Conservation (phyloP, 2,329 filamentous ascomycete species). For the Hymenotorrendiella dingleyae region DNA sequence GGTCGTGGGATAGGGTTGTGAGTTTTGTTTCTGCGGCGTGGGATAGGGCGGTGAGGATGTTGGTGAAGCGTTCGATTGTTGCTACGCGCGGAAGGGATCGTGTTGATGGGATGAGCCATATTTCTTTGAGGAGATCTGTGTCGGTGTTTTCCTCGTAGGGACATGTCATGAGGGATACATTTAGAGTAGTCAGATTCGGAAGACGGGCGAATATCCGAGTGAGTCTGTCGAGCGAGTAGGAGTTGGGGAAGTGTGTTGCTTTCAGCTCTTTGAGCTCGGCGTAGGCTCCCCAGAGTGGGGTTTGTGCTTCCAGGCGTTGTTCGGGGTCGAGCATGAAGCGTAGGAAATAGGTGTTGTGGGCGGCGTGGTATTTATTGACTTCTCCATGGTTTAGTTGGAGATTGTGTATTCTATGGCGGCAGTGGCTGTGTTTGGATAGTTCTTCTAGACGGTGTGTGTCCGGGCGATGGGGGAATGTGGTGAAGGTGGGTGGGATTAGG, state of each 20-base stretch:
- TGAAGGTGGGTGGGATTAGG: slow-evolving; percentile 18
- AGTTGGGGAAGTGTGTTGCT: slow-evolving; percentile 18
- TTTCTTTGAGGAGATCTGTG: slow-evolving; percentile 15
- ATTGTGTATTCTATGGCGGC: slow-evolving; percentile 14
- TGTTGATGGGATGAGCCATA: slow-evolving; percentile 25
- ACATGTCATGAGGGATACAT: slow-evolving; percentile 18
- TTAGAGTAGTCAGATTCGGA: slow-evolving; percentile 17
- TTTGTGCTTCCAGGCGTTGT: slow-evolving; percentile 23
- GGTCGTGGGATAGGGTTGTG: slow-evolving; percentile 21
- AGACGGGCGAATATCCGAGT: slow-evolving; percentile 15
- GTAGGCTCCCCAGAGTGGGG: slow-evolving; percentile 29
- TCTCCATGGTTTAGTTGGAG: slow-evolving; percentile 24
- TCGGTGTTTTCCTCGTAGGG: slow-evolving; percentile 15
- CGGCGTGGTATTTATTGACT: slow-evolving; percentile 27
- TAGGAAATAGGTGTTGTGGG: slow-evolving; percentile 27
- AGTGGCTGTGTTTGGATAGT: slow-evolving; percentile 21
- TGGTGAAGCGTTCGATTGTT: slow-evolving; percentile 20
- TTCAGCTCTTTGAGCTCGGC: slow-evolving; percentile 27
- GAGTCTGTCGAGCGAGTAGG: slow-evolving; percentile 16
- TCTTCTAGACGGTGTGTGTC: slow-evolving; percentile 19
- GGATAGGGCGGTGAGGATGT: slow-evolving; percentile 14
- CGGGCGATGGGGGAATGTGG: slow-evolving; percentile 17
- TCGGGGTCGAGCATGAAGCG: slow-evolving; percentile 24
- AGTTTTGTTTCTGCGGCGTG: slow-evolving; percentile 10
- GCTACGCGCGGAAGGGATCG: slow-evolving; percentile 18